Evolutionary conservation across 2,329 filamentous ascomycete genomes (phyloP), one percentile per base, ranked within the genome.

Genomic region (Beauveria brongniartii): DNA sequence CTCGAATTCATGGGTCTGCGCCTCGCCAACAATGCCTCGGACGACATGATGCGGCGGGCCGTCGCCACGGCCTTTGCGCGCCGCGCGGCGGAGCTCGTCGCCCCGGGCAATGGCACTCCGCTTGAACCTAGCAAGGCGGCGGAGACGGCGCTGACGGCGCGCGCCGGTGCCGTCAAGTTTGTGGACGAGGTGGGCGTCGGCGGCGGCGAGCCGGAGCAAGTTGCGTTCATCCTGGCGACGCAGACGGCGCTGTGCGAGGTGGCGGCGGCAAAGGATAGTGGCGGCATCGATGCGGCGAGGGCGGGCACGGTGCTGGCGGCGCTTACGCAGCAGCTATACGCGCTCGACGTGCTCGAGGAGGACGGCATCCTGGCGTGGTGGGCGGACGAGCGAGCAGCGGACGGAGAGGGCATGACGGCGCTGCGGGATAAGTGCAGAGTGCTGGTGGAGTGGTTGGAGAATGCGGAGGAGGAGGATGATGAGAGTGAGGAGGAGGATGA

Each of bases 1-100:
- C 83, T 97, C 40, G 94, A 99, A 72, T 89, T 99, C 64, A 96
- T 92, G 78, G 90, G 91, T 52, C 80, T 97, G n/a, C 88, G 93
- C 12, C 90, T 99, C 73, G 89, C 88, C 59, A 91, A 90, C 68
- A 91, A 97, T 69, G 94, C 94, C 2, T 92, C 91, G 1, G 93
- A 96, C 69, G 83, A 88, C 65, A 89, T 94, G 73, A 90, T 97
- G 69, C 90, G 93, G 50, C 87, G 88, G 40, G 92, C 94, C 18
- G 87, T 97, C 26, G 91, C 91, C 2, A 85, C 88, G 2, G 90
- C 92, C 1, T 93, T 97, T 71, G 89, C 91, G 68, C 91, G 90
- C 68, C 88, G 89, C 61, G 88, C 92, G 51, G 82, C 86, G 6
- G 88, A 92, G 71, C 81, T 96, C 26, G 70, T 80, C 64, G 77